A percentile compares a stretch with the other conserved stretches of the same genome.
Conservation (phyloP, 176 grass and related monocot species). For the Rhipidocladum racemiflorum region DNA sequence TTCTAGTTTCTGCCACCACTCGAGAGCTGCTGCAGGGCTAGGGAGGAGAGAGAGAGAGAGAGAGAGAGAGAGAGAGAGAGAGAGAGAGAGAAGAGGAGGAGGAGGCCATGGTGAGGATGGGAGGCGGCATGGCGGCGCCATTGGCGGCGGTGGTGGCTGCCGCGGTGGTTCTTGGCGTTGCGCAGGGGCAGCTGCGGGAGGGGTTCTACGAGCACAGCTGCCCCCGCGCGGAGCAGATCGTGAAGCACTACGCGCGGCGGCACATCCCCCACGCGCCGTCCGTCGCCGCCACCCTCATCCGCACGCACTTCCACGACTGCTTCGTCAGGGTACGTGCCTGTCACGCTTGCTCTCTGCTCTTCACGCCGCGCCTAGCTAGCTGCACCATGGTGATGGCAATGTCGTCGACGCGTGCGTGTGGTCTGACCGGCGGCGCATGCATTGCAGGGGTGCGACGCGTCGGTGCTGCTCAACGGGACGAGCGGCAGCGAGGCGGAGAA, state of each 20-base stretch:
- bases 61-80: too few species aligned
- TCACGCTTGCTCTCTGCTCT: background rate
- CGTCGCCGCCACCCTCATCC: slow-evolving; percentile 72
- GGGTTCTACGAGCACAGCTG: slow-evolving; percentile 78
- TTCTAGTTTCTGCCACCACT: background rate
- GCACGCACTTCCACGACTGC: slow-evolving; percentile 79
- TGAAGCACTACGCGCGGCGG: slow-evolving; percentile 50
- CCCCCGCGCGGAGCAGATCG: slow-evolving; percentile 70
- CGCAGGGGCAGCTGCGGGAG: slow-evolving; percentile 38
- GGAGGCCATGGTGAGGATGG: background rate
- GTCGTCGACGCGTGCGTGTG: background rate
- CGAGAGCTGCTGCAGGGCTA: background rate
- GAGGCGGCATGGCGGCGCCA: background rate
- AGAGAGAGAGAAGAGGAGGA: too few species aligned
- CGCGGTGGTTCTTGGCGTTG: background rate
- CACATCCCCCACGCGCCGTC: slow-evolving; percentile 66
- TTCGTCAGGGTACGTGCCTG: slow-evolving; percentile 48
- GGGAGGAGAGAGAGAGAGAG: background rate
- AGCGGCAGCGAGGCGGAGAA: slow-evolving; percentile 50
- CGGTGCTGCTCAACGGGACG: slow-evolving; percentile 75
- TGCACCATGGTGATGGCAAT: too few species aligned
- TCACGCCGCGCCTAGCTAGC: background rate
- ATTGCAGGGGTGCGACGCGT: slow-evolving; percentile 83
- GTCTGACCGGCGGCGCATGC: background rate
- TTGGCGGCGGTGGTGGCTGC: background rate